A percentile compares a stretch with the other conserved stretches of the same genome.
These are phyloP conservation scores for Nicotiana otophora DNA, from an alignment of 257 asterid genomes.

Conservation along the genomic window DNA sequence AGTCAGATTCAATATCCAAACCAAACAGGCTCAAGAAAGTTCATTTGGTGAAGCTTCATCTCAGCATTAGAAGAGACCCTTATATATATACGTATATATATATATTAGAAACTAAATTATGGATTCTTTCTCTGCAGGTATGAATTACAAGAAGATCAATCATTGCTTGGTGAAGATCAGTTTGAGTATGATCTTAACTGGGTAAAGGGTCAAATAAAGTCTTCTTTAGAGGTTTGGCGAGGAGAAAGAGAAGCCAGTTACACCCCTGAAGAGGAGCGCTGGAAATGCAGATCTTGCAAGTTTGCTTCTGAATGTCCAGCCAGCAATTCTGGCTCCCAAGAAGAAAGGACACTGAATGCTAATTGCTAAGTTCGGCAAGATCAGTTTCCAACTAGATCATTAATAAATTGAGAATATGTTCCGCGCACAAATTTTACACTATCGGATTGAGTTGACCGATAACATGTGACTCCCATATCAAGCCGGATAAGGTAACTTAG, in stretches of 20 bases:
- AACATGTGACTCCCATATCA: not conserved
- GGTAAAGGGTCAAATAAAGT: slow-evolving; percentile 56
- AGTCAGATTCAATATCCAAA: not conserved
- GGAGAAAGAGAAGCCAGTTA: slow-evolving; percentile 67
- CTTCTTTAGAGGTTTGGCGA: slow-evolving; percentile 68
- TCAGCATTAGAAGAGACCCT: not conserved
- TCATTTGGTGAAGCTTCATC: not conserved
- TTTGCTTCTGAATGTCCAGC: slow-evolving; percentile 54
- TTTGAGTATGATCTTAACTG: slow-evolving; percentile 52
- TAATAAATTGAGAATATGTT: not conserved
- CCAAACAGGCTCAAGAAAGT: not conserved
- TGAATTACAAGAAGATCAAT: slow-evolving; percentile 74
- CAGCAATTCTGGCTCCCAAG: slow-evolving; percentile 29
- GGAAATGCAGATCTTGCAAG: slow-evolving; percentile 79
- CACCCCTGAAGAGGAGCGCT: slow-evolving; percentile 64
- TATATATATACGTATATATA: no score
- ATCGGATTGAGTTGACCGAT: no score
- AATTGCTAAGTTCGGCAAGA: not conserved
- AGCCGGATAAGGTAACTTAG: not conserved
- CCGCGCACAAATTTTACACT: not conserved
- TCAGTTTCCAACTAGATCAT: not conserved
- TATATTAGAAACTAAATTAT: not conserved
- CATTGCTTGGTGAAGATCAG: slow-evolving; percentile 69
- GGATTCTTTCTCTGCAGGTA: slow-evolving; percentile 35
- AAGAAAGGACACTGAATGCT: slow-evolving; percentile 16